phyloP scores from a whole-genome alignment of 192 early-diverging fungal genomes.

The Podila verticillata region DNA sequence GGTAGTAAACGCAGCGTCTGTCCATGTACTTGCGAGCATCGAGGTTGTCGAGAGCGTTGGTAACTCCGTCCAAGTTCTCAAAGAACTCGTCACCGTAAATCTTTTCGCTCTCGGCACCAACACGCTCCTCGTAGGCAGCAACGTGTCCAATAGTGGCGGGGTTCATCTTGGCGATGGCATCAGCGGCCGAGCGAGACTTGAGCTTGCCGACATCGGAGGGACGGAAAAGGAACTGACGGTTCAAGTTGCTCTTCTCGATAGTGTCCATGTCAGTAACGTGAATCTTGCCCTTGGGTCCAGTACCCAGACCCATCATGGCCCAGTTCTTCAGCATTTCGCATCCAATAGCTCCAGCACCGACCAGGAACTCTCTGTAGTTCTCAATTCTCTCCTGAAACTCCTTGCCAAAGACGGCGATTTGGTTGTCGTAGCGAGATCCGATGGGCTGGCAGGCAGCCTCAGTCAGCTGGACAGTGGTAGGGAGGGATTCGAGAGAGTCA shows the following conservation, averaged over 20 bases:
- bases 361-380: conserved; percentile 92
- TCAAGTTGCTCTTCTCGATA: conserved; percentile 99
- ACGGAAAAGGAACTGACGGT: conserved; percentile 99
- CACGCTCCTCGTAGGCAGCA: conserved; percentile 88
- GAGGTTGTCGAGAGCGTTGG: conserved; percentile 98
- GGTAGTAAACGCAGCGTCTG: conserved; percentile 94
- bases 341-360: conserved; percentile 98
- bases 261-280: conserved; percentile 99
- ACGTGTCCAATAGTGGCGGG: conserved; percentile 78
- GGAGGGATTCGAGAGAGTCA: conserved; percentile 96
- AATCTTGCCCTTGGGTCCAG: conserved; percentile 84
- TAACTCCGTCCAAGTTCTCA: conserved; percentile 87
- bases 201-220: conserved; percentile 87
- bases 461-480: conserved; percentile 67
- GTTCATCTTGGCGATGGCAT: conserved; percentile 93
- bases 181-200: conserved; percentile 92
- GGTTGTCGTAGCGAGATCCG: conserved; percentile 94
- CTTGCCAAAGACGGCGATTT: conserved; percentile 94
- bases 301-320: conserved; percentile 93
- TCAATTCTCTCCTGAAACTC: conserved; percentile 90
- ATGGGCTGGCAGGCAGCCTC: conserved; percentile 81
- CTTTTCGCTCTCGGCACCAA: conserved; percentile 93
- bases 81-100: conserved; percentile 93
- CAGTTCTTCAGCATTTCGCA: conserved; percentile 99
- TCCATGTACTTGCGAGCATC: conserved; percentile 98